Conservation (phyloP, 257 asterid genomes). For the Leonotis leonurus region DNA sequence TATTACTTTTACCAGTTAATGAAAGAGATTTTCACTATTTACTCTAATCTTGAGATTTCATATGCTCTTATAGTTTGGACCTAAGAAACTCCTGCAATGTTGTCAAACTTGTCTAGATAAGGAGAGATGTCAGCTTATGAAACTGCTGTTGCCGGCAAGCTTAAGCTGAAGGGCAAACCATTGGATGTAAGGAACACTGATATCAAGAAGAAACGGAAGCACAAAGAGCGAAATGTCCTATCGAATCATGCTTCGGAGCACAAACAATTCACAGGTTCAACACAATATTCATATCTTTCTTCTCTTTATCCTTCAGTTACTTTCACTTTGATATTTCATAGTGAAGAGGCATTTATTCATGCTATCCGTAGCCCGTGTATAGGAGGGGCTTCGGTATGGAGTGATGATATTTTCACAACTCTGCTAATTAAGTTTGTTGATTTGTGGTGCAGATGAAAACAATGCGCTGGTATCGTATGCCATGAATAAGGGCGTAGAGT, state of each 20-base stretch:
- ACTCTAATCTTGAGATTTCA: background rate
- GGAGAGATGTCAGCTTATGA: constrained; percentile 43
- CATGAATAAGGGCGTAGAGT: constrained; percentile 8
- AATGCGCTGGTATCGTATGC: background rate
- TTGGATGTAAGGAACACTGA: constrained; percentile 30
- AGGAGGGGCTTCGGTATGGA: background rate
- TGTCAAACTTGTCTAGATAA: constrained; percentile 4
- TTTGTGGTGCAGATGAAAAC: constrained; percentile 20
- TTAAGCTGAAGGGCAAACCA: constrained; percentile 42
- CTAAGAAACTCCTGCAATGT: background rate
- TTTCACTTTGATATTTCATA: background rate
- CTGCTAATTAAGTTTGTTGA: background rate
- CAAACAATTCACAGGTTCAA: constrained; percentile 22
- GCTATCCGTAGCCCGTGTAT: background rate
- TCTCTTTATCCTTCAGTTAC: background rate
- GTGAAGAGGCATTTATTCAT: background rate
- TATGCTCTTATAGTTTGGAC: background rate
- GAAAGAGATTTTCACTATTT: background rate
- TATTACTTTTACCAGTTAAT: no score
- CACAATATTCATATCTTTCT: background rate
- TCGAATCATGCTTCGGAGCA: constrained; percentile 13
- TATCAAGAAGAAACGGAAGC: constrained; percentile 34
- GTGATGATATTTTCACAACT: background rate
- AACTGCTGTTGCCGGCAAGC: constrained; percentile 32
- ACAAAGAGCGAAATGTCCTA: constrained; percentile 10